A percentile compares a stretch with the other conserved stretches of the same genome.
Conservation (phyloP, 1,284 basidiomycete genomes). For the Cystobasidium pallidum region DNA sequence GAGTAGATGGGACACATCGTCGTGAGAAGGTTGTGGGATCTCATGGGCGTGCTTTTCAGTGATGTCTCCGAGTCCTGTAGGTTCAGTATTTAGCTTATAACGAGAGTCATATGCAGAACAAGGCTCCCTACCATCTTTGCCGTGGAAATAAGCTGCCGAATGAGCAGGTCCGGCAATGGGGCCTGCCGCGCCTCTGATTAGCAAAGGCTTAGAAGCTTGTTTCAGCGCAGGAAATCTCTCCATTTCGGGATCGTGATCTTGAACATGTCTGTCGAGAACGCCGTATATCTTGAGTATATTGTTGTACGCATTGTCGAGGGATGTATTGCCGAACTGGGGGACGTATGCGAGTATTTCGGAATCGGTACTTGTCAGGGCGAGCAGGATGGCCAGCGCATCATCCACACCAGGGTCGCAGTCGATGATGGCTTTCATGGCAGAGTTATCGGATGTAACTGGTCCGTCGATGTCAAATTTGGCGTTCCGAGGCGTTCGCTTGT, state of each 20-base stretch:
- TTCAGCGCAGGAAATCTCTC: constrained; percentile 69
- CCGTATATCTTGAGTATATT: constrained; percentile 82
- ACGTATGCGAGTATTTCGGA: constrained; percentile 67
- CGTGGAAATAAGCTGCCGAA: constrained; percentile 74
- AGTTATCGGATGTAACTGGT: not conserved
- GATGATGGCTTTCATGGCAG: constrained; percentile 36
- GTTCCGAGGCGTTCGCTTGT: too few species aligned
- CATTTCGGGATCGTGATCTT: constrained; percentile 61
- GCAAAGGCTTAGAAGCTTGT: constrained; percentile 57
- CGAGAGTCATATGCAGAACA: too few species aligned
- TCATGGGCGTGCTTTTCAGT: constrained; percentile 72
- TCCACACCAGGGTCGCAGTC: constrained; percentile 71
- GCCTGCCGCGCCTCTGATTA: constrained; percentile 64
- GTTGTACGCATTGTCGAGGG: constrained; percentile 57
- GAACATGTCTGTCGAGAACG: constrained; percentile 69
- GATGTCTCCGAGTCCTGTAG: constrained; percentile 71
- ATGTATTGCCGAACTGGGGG: constrained; percentile 57
- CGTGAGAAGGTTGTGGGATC: constrained; percentile 58
- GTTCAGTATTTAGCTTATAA: not conserved
- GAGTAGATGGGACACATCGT: constrained; percentile 10
- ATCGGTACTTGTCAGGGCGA: constrained; percentile 61
- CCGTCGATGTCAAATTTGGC: too few species aligned
- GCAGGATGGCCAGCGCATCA: constrained; percentile 74
- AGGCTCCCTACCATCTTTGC: constrained; percentile 51
- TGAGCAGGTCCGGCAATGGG: constrained; percentile 71